Base-by-base conservation (phyloP, 768 basidiomycete species). In the Mycena latifolia region DNA sequence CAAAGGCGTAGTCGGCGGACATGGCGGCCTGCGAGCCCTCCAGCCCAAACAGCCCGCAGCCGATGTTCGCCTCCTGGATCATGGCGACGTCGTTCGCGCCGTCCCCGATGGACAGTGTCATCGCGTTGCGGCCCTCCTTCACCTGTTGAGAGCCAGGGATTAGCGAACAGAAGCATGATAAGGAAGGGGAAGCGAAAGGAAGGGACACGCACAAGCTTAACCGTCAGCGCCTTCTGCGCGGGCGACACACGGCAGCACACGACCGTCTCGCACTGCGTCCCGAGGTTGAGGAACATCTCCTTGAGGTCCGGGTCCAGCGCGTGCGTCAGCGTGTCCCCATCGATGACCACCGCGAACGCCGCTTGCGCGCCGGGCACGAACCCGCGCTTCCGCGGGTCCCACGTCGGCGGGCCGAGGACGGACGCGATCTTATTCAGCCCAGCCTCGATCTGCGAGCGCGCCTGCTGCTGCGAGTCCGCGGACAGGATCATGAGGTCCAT, bases 1-100 rank as follows among this genome's bases (percentile, higher is more conserved):
- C 97, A 80, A 99, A 96, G 1, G 97, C 97, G 72, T 98, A 98
- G 76, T 99, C 97, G 8, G 97, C 97, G 6, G 96, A 98, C 96
- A 98, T 98, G 52, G 97, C 96, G 31, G 97, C 97, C 77, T 99
- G 97, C 24, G 95, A 96, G 54, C 97, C 97, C 77, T 99, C 97
- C 39, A 96, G 86, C 48, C 97, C 97, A 71, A 94, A 88, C 28
- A 99, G 81, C 24, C 97, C 97, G 74, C 96, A 94, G 4, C 97
- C 97, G 69, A 99, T 92, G 76, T 99, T 96, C n/a, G 97, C 97
- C 74, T 97, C 97, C 76, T 99, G 97, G 63, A 99, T 99, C 97
- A 99, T 99, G 8, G 96, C 96, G 25, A 99, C 97, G 74, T 99
- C 97, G 74, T 99, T 99, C 18, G 97, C 97, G 59, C 95, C 95